A percentile compares a stretch with the other conserved stretches of the same genome.
These are phyloP conservation scores for Epichloe elymi DNA, from an alignment of 2,329 filamentous ascomycete genomes.

Conservation along the genomic window DNA sequence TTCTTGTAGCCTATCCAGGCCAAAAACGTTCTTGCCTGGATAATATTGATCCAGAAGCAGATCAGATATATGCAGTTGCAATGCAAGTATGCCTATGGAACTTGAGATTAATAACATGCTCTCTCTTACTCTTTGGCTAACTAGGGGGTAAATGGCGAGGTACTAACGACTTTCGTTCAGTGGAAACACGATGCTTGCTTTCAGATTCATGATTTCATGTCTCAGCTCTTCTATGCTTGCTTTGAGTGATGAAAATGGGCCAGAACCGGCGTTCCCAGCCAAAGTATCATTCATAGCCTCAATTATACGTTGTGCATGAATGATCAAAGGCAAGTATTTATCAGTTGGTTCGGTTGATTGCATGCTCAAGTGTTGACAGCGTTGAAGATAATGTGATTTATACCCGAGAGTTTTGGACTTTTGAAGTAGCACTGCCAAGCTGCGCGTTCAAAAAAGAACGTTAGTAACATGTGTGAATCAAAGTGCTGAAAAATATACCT, in stretches of 20 bases:
- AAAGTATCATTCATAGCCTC: constrained; percentile 18
- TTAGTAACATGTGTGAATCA: not conserved
- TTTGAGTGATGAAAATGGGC: constrained; percentile 9
- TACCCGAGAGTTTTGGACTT: constrained; percentile 17
- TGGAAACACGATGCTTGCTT: constrained; percentile 14
- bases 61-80: constrained; percentile 17
- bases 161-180: constrained; percentile 17
- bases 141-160: too few species aligned
- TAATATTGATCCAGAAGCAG: constrained; percentile 18
- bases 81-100: constrained; percentile 11
- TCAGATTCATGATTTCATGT: constrained; percentile 11
- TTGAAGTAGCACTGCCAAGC: constrained; percentile 18
- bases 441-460: not conserved
- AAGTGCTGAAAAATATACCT: constrained; percentile 10
- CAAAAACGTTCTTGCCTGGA: constrained; percentile 15
- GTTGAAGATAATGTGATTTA: constrained; percentile 15
- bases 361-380: constrained; percentile 10
- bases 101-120: not conserved
- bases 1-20: constrained; percentile 13
- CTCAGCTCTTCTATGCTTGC: constrained; percentile 6
- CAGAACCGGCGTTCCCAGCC: not conserved
- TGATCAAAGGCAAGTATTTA: constrained; percentile 17
- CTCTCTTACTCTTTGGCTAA: not conserved
- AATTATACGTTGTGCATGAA: constrained; percentile 17
- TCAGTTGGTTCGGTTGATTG: constrained; percentile 10